phyloP scores from a whole-genome alignment of 1,284 basidiomycete genomes.

The Boletus sp. region DNA sequence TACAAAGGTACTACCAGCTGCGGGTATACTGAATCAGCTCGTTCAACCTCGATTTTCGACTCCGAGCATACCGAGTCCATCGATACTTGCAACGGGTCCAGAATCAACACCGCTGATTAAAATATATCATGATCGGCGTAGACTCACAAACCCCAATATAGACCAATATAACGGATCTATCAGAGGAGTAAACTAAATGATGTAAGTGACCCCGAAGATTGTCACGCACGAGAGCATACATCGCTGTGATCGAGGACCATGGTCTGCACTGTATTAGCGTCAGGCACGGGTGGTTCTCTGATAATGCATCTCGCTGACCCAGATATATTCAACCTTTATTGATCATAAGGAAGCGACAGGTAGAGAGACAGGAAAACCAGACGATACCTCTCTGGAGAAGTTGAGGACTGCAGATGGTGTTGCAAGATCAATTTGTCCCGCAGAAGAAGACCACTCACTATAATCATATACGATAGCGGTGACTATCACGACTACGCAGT shows the following conservation, averaged over 20 bases:
- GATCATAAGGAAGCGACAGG: background rate
- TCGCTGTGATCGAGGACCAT: conserved; percentile 4
- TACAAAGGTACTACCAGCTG: background rate
- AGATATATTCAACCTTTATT: conserved; percentile 1
- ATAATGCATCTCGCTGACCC: background rate
- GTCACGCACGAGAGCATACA: conserved; percentile 3
- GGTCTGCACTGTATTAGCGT: background rate
- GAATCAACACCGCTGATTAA: background rate
- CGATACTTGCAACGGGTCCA: background rate
- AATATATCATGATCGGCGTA: background rate
- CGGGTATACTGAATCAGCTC: background rate
- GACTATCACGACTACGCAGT: background rate
- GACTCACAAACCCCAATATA: conserved; percentile 2
- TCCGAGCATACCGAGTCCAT: background rate
- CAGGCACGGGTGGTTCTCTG: background rate
- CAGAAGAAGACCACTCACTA: background rate
- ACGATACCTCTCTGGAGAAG: conserved; percentile 4
- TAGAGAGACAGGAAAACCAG: no score
- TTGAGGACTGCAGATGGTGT: background rate
- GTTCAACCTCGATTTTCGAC: background rate
- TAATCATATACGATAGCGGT: background rate
- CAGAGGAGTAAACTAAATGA: background rate
- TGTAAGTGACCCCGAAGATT: no score
- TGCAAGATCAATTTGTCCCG: background rate
- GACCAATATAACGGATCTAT: conserved; percentile 4